Evolutionary conservation across 345 rosid genomes (phyloP), one percentile per base, ranked within the genome.

Genomic region (Isatis tinctoria): DNA sequence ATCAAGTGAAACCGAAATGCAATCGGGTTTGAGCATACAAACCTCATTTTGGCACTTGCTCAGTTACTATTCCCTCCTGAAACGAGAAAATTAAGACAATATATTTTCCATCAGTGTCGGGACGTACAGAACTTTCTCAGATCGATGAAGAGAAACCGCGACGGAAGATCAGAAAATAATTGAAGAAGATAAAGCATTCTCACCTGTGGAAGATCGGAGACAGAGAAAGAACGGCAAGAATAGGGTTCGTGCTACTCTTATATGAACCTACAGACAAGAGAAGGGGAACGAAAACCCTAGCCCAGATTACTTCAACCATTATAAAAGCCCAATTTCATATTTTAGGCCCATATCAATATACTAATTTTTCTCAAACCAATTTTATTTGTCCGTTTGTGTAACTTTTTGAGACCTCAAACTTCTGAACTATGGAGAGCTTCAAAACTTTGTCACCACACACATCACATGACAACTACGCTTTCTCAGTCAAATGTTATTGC

Each of bases 41-140:
- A 77, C 80, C 80, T 77, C 80, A 77, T 77, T 56, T 40, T 47
- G 40, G 53, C 13, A 48, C 72, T 64, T 4, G 5, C 22, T 65
- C 24, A 57, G 28, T 30, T 22, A 12, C 36, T 28, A 1, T 40
- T 49, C 24, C 68, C 44, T 18, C 78, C 73, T 67, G 69, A 56
- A 73, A 62, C 54, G 27, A 4, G 2, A 32, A 22, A 26, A 44
- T 30, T 4, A 24, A 39, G 16, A 28, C 1, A 33, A 33, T 8
- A 35, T 35, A 8, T 8, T 6, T 35, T 8, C 37, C 10, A 35
- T 35, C 37, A 35, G 37, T 32, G 37, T 32, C 6, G 33, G 0
- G 35, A 32, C 35, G 8, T 32, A 32, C 35, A 32, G 35, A 32
- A 6, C 0, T 2, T 8, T 16, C 51, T 45, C 51, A 45, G 11